phyloP scores from a whole-genome alignment of 805 yeast genomes.

The Candida oleophila region DNA sequence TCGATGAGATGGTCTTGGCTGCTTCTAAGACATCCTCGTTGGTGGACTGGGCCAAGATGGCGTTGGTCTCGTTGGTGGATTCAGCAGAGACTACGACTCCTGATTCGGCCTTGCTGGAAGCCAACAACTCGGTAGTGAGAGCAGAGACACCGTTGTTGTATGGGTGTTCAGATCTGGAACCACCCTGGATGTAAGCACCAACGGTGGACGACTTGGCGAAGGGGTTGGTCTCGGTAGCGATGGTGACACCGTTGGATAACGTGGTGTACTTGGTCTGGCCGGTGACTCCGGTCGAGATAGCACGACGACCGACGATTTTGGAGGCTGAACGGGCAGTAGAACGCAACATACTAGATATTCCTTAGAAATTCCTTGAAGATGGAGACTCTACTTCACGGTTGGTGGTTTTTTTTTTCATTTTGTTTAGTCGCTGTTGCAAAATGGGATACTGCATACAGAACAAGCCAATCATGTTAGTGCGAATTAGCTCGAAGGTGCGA shows the following conservation, averaged over 20 bases:
- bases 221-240: slow-evolving; percentile 67
- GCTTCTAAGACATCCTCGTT: slow-evolving; percentile 53
- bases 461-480: slow-evolving; percentile 5
- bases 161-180: slow-evolving; percentile 76
- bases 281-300: slow-evolving; percentile 51
- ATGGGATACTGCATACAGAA: background rate
- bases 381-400: too few relatives aligned
- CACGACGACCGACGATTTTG: slow-evolving; percentile 45
- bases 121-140: slow-evolving; percentile 53
- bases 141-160: slow-evolving; percentile 82
- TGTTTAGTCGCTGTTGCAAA: background rate
- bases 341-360: background rate
- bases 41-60: slow-evolving; percentile 55
- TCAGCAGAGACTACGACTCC: slow-evolving; percentile 60
- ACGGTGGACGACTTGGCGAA: slow-evolving; percentile 55
- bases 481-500: slow-evolving; percentile 2
- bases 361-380: slow-evolving; percentile 9
- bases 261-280: slow-evolving; percentile 69
- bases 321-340: slow-evolving; percentile 6
- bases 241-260: slow-evolving; percentile 69
- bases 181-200: slow-evolving; percentile 74
- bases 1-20: slow-evolving; percentile 47
- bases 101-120: slow-evolving; percentile 28
- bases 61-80: slow-evolving; percentile 63
- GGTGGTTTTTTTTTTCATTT: background rate